Evolutionary conservation across 352 stramenopile genomes (phyloP), one percentile per base, ranked within the genome.

Genomic region (Globisporangium acanthophoron): DNA sequence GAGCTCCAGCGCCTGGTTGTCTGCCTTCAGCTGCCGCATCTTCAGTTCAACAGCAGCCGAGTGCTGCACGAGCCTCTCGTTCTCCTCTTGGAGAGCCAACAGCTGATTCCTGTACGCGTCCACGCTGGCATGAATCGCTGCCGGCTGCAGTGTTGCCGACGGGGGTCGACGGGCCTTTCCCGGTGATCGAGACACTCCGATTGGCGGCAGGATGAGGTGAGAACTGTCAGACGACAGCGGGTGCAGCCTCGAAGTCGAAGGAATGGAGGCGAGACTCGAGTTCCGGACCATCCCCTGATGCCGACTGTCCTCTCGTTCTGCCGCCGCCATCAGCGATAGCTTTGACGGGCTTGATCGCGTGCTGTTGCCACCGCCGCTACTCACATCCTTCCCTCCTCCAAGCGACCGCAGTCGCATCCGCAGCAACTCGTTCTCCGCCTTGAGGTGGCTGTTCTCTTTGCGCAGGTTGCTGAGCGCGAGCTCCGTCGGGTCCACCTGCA

Each of bases 401-500:
- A 69, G 35, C 9, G 76, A 47, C n/a, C 69, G 69, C 37, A 92
- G 50, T 5, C 73, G 67, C 58, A 87, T 65, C 0, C 79, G 76
- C 21, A 92, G 57, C 16, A 67, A 69, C 12, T 87, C 76, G 41
- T 90, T 89, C 56, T 90, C 80, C 3, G 65, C 57, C 5, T 66
- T 62, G 11, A 92, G 60, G 24, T 61, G 44, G 43, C 85, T 72
- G 44, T 90, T 92, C 66, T 93, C 79, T 48, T 84, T 74, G 3
- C 78, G 72, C 39, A 93, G 52, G 21, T 67, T 81, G 52, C 67
- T 80, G 15, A 94, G 67, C 39, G 78, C 71, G 21, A 78, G 70
- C 53, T 85, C 76, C 41, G 76, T 75, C 8, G 81, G 75, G 16
- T 92, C 80, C 33, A 87, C 78, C 50, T 92, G 76, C 9, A 92